Conservation (phyloP, 192 early-diverging fungal species). For the Coemansia sp. region DNA sequence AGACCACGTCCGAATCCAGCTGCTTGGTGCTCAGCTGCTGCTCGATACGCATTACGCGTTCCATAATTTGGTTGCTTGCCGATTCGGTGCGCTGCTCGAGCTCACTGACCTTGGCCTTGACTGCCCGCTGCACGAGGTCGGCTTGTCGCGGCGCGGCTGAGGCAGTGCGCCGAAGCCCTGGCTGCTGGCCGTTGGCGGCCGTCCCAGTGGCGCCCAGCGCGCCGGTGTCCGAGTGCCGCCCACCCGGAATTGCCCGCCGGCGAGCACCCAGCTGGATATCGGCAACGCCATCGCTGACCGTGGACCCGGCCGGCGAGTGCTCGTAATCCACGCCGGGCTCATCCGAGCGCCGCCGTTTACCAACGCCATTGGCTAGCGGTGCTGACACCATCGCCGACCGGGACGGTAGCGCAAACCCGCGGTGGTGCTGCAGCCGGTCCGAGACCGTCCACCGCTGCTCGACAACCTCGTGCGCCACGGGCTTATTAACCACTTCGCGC, state of each 20-base stretch:
- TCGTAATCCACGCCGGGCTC: conserved; percentile 1
- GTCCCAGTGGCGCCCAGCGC: neutral
- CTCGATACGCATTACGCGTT: conserved; percentile 45
- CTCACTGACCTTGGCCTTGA: conserved; percentile 13
- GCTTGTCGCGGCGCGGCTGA: conserved; percentile 13
- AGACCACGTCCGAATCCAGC: conserved; percentile 32
- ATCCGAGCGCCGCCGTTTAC: conserved; percentile 20
- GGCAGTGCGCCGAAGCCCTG: neutral
- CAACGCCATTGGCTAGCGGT: neutral
- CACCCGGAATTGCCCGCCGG: neutral
- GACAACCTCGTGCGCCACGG: conserved; percentile 43
- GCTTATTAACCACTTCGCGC: conserved; percentile 59
- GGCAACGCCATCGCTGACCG: neutral
- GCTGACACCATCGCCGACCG: conserved; percentile 10
- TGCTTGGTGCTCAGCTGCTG: conserved; percentile 29
- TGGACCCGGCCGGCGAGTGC: neutral
- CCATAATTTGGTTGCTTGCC: conserved; percentile 42
- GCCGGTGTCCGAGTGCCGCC: conserved; percentile 10
- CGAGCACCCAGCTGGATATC: neutral
- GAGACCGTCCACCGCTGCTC: conserved; percentile 33
- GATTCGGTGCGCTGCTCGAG: conserved; percentile 17
- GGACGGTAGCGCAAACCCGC: conserved; percentile 11
- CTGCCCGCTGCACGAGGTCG: conserved; percentile 19
- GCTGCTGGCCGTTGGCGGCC: neutral
- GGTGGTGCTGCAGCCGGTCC: conserved; percentile 38